Evolutionary conservation across 306 rosid genomes (phyloP), one percentile per base, ranked within the genome.

Genomic region (Nissolia schottii): DNA sequence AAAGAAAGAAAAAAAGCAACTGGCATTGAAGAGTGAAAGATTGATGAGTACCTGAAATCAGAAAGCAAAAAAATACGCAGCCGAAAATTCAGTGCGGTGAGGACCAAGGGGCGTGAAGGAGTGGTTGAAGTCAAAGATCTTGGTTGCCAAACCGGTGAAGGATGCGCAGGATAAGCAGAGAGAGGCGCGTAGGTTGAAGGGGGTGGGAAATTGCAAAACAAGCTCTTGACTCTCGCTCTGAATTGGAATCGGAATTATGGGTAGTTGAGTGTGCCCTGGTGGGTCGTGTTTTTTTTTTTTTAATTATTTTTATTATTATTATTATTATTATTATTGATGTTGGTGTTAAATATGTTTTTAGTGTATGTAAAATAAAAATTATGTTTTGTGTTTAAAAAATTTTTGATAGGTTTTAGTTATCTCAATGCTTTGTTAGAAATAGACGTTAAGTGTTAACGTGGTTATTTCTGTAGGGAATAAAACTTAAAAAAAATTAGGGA

Each of bases 141-240:
- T 64, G 49, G 79, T 60, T 20, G 29, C 46, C 65, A 69, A 81
- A 55, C 65, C 81, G 85, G 76, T 23, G 63, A 76, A 61, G 50
- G 70, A 64, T 27, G 90, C 77, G 90, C 71, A 82, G 78, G 83
- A 72, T 79, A 83, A 48, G 82, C 61, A 51, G 85, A 13, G 51
- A 38, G 49, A 60, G 57, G 83, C 76, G 91, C 91, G 89, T 27
- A 84, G 82, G 84, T 69, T 76, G 73, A 72, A 60, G 76, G 32
- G 62, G 77, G 22, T 15, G 4, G 51, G 49, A 4, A 14, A 11
- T 34, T 45, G 51, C 20, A 45, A 43, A 65, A 14, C 25, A 53
- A 46, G 68, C 51, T 64, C 62, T 72, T 67, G 80, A 76, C 73
- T n/a, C n/a, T 74, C 38, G 69, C 62, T 83, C 76, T 76, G 84